A percentile compares a stretch with the other conserved stretches of the same genome.
These are phyloP conservation scores for Talaromyces wortmannii DNA, from an alignment of 495 filamentous ascomycete genomes.

Conservation along the genomic window DNA sequence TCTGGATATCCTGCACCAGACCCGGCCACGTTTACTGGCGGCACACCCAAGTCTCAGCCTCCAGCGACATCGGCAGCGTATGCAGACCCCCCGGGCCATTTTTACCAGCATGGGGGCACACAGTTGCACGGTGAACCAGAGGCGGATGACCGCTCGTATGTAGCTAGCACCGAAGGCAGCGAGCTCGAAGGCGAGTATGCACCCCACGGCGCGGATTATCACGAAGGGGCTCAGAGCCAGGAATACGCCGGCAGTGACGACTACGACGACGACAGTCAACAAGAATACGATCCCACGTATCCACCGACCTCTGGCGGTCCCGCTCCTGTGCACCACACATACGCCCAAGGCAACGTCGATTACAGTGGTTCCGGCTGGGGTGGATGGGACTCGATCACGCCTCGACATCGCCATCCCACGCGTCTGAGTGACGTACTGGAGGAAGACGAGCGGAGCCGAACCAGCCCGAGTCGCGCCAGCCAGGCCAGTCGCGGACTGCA, in stretches of 20 bases:
- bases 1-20: constrained; percentile 11
- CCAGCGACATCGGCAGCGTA: constrained; percentile 8
- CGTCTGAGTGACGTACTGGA: constrained; percentile 92
- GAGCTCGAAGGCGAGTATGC: constrained; percentile 53
- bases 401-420: constrained; percentile 92
- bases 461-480: constrained; percentile 51
- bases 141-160: constrained; percentile 45
- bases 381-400: constrained; percentile 68
- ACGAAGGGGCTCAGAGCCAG: constrained; percentile 35
- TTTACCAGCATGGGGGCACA: constrained; percentile 39
- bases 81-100: constrained; percentile 18
- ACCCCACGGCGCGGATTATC: constrained; percentile 35
- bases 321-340: constrained; percentile 17
- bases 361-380: constrained; percentile 63
- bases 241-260: constrained; percentile 48
- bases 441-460: constrained; percentile 48
- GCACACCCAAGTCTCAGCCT: constrained; percentile 8
- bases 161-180: constrained; percentile 38
- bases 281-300: constrained; percentile 31
- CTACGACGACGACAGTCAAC: constrained; percentile 41
- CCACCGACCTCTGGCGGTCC: constrained; percentile 22
- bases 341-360: constrained; percentile 30
- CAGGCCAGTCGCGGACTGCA: constrained; percentile 31
- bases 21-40: constrained; percentile 10
- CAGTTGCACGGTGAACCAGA: constrained; percentile 31